Conservation (phyloP, 1,284 basidiomycete species). For the Papiliotrema flavescens region DNA sequence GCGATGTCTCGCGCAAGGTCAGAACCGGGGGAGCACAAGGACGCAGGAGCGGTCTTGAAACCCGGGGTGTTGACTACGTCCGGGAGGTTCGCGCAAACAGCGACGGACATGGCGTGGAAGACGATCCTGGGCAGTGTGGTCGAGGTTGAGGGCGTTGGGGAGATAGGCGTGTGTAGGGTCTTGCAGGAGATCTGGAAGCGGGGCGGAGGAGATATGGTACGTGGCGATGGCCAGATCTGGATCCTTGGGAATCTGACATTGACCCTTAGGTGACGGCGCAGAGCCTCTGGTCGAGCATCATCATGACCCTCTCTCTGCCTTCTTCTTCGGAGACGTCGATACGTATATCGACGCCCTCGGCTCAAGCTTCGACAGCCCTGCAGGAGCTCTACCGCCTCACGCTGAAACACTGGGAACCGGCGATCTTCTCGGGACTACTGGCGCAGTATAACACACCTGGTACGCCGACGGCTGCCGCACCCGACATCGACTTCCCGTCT, state of each 20-base stretch:
- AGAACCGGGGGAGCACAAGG: neutral
- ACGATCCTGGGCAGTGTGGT: constrained; percentile 33
- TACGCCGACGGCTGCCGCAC: neutral
- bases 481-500: neutral
- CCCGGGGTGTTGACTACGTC: neutral
- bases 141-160: constrained; percentile 42
- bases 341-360: constrained; percentile 26
- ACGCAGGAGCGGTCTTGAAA: neutral
- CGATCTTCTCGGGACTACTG: constrained; percentile 40
- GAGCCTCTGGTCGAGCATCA: constrained; percentile 38
- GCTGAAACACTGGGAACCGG: constrained; percentile 35
- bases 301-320: constrained; percentile 31
- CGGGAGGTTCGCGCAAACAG: constrained; percentile 16
- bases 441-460: constrained; percentile 16
- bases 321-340: constrained; percentile 5
- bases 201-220: constrained; percentile 39
- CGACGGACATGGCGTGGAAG: constrained; percentile 29
- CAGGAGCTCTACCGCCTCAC: constrained; percentile 41
- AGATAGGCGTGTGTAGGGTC: constrained; percentile 28
- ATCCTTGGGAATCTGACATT: neutral
- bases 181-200: constrained; percentile 43
- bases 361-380: constrained; percentile 29
- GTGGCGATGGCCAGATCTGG: constrained; percentile 5
- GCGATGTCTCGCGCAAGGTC: neutral
- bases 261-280: constrained; percentile 29